Evolutionary conservation across 768 basidiomycete genomes (phyloP).

Genomic region (Exsudoporus frostii): DNA sequence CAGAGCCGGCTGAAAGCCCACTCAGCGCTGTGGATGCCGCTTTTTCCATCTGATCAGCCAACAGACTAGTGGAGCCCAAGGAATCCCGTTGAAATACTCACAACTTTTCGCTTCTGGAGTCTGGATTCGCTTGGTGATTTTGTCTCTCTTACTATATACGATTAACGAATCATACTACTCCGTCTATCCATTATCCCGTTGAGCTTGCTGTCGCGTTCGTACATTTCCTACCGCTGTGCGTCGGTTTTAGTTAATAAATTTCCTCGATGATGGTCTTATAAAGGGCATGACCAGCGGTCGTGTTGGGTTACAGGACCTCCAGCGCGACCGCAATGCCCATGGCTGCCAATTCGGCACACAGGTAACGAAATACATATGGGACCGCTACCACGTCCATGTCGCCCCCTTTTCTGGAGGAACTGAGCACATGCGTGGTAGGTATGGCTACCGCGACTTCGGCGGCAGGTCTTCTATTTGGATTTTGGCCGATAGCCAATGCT

Average conservation of each 20-base stretch:
- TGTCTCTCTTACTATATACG: slow-evolving; percentile 9
- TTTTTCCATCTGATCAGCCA: background rate
- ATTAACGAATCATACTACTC: slow-evolving; percentile 11
- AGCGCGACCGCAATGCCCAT: slow-evolving; percentile 96
- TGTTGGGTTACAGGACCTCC: slow-evolving; percentile 51
- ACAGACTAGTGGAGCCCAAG: background rate
- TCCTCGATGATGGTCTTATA: background rate
- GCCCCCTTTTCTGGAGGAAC: slow-evolving; percentile 58
- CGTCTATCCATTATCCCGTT: slow-evolving; percentile 13
- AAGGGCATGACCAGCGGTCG: background rate
- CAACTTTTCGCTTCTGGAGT: background rate
- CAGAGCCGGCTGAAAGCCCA: slow-evolving; percentile 1
- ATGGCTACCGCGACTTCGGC: slow-evolving; percentile 64
- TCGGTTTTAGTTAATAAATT: slow-evolving; percentile 11
- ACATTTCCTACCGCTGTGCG: slow-evolving; percentile 13
- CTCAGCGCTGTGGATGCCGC: background rate
- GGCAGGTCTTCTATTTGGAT: slow-evolving; percentile 37
- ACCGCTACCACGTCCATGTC: slow-evolving; percentile 94
- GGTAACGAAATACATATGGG: slow-evolving; percentile 91
- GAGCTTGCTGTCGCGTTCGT: slow-evolving; percentile 9
- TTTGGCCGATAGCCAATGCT: slow-evolving; percentile 55
- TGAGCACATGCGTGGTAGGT: slow-evolving; percentile 63
- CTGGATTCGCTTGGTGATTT: slow-evolving; percentile 6
- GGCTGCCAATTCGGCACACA: slow-evolving; percentile 94
- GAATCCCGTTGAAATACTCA: slow-evolving; percentile 18